Base-by-base conservation (phyloP, 1,284 basidiomycete genomes). In the Heterobasidion annosum region DNA sequence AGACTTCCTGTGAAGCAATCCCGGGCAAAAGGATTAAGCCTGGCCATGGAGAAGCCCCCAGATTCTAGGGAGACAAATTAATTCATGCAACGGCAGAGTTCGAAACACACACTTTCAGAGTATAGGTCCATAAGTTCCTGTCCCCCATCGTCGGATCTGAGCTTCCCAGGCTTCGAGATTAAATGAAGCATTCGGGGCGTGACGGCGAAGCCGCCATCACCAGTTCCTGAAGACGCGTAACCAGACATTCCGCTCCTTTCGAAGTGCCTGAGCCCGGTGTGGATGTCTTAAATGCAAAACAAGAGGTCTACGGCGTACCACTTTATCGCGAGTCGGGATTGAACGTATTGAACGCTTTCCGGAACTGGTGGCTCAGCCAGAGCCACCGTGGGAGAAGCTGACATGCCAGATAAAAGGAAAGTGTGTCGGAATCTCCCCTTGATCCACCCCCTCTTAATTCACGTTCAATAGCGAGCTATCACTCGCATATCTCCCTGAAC, bases 41-140 rank as follows among this genome's bases (percentile, higher is more conserved):
- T 32, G 40, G 5, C 10, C 7, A 42, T 8, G 16, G 33, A 15
- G 34, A 51, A 51, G 34, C 16, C 34, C 4, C 10, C n/a, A 43
- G 37, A 51, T 33, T 51, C 50, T 51, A 34, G 9, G 33, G n/a
- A 19, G 25, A 34, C 16, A 25, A 32, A 10, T n/a, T 8, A 3
- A n/a, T 34, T n/a, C n/a, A 19, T 12, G n/a, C 3, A 35, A 40
- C 37, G 37, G 37, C 6, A n/a, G n/a, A 12, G 37, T 12, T 40
- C 10, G n/a, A n/a, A 40, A 12, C 37, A 10, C 37, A 7, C n/a
- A 40, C n/a, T 40, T 40, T 40, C 12, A 15, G 15, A 9, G 32
- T 51, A 51, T 32, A 51, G 32, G 19, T 51, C 40, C 6, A 34
- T 5, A 15, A 51, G 40, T 15, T 51, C 50, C 50, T 51, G 50